These are phyloP conservation scores for Saccharomyces eubayanus DNA, from an alignment of 805 yeast species.

Conservation along the genomic window DNA sequence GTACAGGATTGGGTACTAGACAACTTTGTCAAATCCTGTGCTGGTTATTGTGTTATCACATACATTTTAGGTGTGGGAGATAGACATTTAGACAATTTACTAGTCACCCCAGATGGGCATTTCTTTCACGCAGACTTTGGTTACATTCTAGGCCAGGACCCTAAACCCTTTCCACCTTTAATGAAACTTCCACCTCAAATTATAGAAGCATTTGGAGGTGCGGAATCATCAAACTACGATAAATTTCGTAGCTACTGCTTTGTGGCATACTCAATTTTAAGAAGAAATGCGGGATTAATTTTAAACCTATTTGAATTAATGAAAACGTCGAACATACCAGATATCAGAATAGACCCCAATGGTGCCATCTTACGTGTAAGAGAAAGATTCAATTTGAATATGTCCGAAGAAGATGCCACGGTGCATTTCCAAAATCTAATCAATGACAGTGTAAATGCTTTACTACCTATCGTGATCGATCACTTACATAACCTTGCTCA, in stretches of 20 bases:
- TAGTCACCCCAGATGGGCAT: conserved; percentile 73
- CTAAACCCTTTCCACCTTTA: conserved; percentile 96
- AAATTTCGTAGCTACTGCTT: conserved; percentile 89
- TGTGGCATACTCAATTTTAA: conserved; percentile 81
- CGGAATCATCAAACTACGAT: conserved; percentile 73
- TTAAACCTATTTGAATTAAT: conserved; percentile 85
- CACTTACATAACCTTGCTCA: conserved; percentile 92
- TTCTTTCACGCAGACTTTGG: conserved; percentile 99
- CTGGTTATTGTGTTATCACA: conserved; percentile 96
- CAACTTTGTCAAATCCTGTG: conserved; percentile 87
- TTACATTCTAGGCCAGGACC: conserved; percentile 91
- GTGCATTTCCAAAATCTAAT: conserved; percentile 89
- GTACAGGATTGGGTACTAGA: conserved; percentile 64
- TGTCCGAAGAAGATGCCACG: conserved; percentile 94
- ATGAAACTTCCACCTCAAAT: conserved; percentile 96
- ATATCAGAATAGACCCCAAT: conserved; percentile 72
- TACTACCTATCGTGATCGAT: conserved; percentile 90
- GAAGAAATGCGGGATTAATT: conserved; percentile 84
- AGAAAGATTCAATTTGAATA: conserved; percentile 86
- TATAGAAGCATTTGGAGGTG: conserved; percentile 96
- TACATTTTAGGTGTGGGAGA: conserved; percentile 95
- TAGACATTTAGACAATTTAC: conserved; percentile 84
- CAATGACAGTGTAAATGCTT: conserved; percentile 88
- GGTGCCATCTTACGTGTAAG: conserved; percentile 85
- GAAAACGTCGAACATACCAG: conserved; percentile 91